A percentile compares a stretch with the other conserved stretches of the same genome.
Conservation (phyloP, 192 early-diverging fungal genomes). For the Lobulomyces angularis region DNA sequence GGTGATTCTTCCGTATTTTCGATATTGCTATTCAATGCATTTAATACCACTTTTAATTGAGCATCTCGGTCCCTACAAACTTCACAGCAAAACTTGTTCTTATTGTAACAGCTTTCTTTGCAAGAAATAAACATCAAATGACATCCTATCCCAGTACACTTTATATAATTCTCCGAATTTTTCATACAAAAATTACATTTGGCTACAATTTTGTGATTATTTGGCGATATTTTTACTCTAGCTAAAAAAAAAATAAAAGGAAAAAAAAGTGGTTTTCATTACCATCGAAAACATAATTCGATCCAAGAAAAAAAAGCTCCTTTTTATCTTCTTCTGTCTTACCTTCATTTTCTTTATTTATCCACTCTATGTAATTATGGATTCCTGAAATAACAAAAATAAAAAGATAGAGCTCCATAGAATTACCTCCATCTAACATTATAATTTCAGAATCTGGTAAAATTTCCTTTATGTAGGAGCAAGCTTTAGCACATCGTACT, state of each 20-base stretch:
- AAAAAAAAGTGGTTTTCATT: constrained; percentile 30
- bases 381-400: no score
- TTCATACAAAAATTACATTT: constrained; percentile 21
- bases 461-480: constrained; percentile 29
- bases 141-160: constrained; percentile 35
- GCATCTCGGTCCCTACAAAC: constrained; percentile 15
- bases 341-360: constrained; percentile 16
- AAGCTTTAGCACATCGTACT: constrained; percentile 43
- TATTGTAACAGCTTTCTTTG: neutral
- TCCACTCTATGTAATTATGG: constrained; percentile 61
- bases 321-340: neutral
- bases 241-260: constrained; percentile 1
- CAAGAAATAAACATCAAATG: constrained; percentile 40
- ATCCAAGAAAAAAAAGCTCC: constrained; percentile 43
- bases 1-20: no score
- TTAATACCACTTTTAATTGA: neutral
- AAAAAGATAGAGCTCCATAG: no score
- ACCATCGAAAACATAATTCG: constrained; percentile 65
- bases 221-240: neutral
- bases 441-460: constrained; percentile 23
- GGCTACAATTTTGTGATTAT: constrained; percentile 12
- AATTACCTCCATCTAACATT: constrained; percentile 57
- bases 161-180: constrained; percentile 29
- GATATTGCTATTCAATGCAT: neutral
- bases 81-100: constrained; percentile 23